Evolutionary conservation across 768 basidiomycete species (phyloP), one percentile per base, ranked within the genome.

Genomic region (Strobilomyces echinocephalus): DNA sequence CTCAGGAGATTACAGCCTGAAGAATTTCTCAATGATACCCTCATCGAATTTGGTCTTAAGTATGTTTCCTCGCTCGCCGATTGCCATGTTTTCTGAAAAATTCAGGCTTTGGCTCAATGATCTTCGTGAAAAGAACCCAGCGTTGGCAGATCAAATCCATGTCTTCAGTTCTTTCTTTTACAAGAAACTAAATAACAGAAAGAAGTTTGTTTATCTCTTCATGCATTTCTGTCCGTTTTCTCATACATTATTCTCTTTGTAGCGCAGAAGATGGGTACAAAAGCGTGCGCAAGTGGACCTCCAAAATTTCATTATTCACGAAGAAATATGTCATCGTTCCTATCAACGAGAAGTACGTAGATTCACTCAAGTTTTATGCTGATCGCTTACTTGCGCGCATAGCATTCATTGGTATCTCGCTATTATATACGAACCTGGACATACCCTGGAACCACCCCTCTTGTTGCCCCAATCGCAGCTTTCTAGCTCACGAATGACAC

Each of bases 161-260:
- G 80, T 98, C 5, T 98, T 98, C 75, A 98, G 87, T 68, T 95
- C 95, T 0, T 99, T 97, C 73, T 98, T 99, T 71, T 98, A 95
- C 76, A 91, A 95, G 75, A 95, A 97, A 69, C 72, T 99, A 26
- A 86, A 79, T 50, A 70, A 79, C 49, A 71, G 38, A 59, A 87
- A 81, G 66, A 80, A 76, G 84, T 85, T 65, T 36, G 75, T 65
- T 28, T 50, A 8, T 5, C 6, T 36, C 33, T 59, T 31, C 31
- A 41, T 52, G 12, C 14, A 20, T 8, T 31, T 30, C 47, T 6
- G 18, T n/a, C 24, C 8, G 18, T 34, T 39, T 41, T 46, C 47
- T 56, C 66, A 69, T 61, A 18, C 4, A 39, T 34, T 59, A 42
- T 50, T 46, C 21, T 39, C 18, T 54, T 51, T 38, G 60, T 60